Base-by-base conservation (phyloP, 2,329 filamentous ascomycete species). In the Cephalotrichum gorgonifer region DNA sequence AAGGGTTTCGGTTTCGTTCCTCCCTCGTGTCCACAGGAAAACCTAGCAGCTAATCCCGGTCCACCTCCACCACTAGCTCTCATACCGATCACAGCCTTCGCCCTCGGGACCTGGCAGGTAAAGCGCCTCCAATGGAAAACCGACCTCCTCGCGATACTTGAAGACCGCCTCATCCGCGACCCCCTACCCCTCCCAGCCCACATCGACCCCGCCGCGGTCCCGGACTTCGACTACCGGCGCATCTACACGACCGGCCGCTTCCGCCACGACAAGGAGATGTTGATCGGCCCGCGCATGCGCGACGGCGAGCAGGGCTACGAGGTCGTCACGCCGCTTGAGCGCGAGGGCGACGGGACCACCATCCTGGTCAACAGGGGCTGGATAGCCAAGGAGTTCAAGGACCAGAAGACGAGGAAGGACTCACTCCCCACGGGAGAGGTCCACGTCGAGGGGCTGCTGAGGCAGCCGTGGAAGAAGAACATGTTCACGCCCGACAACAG, bases 401-500 rank as follows among this genome's bases (percentile, higher is more conserved):
- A 78, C 52, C 85, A 90, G 68, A 70, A 70, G 55, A 70, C 88
- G 43, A 69, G 88, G 23, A 70, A 75, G 0, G 77, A 81, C 23
- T 81, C 81, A 1, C 57, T 97, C 55, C 85, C 86, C 0, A 63
- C 60, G 44, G 88, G 81, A 0, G 79, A 85, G 58, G 83, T 97
- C 9, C 78, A 76, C 1, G 81, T 98, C 2, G 83, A 95, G 67
- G 93, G 93, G 0, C 60, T 98, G 63, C 63, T 98, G 62, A 71
- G 93, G 52, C 81, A 93, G 69, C 91, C 91, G 8, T 95, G 88
- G 79, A 93, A 95, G 76, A 95, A 91, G 75, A 98, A 98, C 64
- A 85, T 90, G 78, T 98, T 98, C 64, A 98, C 93, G 50, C 93
- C 93, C 0, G 82, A 86, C 0, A 98, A 98, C 59, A 74, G 80